These are phyloP conservation scores for Tuber magnatum DNA, from an alignment of 495 filamentous ascomycete genomes.

Conservation along the genomic window DNA sequence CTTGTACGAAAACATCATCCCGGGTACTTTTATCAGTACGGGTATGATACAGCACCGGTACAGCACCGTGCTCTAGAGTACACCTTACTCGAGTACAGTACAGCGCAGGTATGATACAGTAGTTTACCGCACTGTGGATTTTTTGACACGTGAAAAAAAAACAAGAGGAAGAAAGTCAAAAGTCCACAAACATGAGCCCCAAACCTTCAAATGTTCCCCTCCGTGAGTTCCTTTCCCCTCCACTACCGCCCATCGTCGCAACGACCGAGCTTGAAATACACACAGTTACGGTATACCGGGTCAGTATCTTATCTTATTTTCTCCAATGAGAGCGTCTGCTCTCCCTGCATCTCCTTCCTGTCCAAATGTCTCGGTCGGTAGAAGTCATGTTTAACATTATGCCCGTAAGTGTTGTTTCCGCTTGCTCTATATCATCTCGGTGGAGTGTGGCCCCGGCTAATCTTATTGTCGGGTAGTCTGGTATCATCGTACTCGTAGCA, in stretches of 20 bases:
- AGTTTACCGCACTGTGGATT: background rate
- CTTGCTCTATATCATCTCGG: background rate
- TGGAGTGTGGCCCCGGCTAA: slow-evolving; percentile 12
- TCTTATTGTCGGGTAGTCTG: slow-evolving; percentile 7
- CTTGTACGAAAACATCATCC: too few relatives aligned
- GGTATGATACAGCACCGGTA: background rate
- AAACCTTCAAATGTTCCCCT: background rate
- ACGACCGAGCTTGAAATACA: background rate
- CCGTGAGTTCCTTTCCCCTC: background rate
- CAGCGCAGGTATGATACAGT: too few relatives aligned
- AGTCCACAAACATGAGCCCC: background rate
- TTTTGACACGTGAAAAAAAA: background rate
- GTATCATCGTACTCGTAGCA: slow-evolving; percentile 42
- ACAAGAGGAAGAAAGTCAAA: background rate
- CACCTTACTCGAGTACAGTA: background rate
- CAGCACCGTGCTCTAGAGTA: too few relatives aligned
- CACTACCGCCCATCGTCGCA: background rate
- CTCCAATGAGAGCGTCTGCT: background rate
- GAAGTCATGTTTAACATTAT: slow-evolving; percentile 15
- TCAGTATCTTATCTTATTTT: background rate
- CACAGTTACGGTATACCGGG: background rate
- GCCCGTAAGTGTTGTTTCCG: slow-evolving; percentile 13
- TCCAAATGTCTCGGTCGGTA: slow-evolving; percentile 6
- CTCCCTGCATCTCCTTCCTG: background rate
- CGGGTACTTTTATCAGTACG: too few relatives aligned